Conservation (phyloP, 352 stramenopile genomes). For the Globisporangium heterothallicum region DNA sequence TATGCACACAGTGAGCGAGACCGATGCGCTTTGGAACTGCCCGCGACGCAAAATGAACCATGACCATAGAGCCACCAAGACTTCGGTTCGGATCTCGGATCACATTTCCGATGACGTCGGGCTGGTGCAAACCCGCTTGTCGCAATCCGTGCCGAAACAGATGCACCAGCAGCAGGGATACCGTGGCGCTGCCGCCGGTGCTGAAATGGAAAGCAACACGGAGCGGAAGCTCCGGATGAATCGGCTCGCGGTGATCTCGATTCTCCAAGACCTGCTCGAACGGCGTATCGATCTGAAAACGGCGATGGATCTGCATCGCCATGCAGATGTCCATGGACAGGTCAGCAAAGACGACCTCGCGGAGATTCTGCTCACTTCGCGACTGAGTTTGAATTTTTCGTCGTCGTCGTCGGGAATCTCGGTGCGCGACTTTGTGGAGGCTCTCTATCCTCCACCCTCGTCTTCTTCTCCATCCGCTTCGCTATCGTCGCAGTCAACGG, state of each 20-base stretch:
- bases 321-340: constrained; percentile 51
- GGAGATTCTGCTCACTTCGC: constrained; percentile 61
- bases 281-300: constrained; percentile 66
- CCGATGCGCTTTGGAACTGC: constrained; percentile 60
- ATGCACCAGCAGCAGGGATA: not conserved
- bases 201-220: constrained; percentile 6
- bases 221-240: constrained; percentile 22
- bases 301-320: constrained; percentile 56
- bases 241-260: constrained; percentile 34
- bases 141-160: constrained; percentile 10
- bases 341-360: constrained; percentile 50
- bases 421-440: constrained; percentile 53
- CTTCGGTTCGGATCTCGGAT: constrained; percentile 51
- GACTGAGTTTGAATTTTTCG: constrained; percentile 52
- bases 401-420: constrained; percentile 24
- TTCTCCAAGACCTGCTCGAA: constrained; percentile 69
- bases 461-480: not conserved
- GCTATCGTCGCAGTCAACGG: constrained; percentile 11
- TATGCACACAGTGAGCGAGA: constrained; percentile 35
- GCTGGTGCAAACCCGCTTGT: constrained; percentile 7
- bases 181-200: too few species aligned
- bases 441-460: constrained; percentile 51
- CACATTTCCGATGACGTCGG: constrained; percentile 19
- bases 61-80: constrained; percentile 52
- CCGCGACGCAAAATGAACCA: constrained; percentile 56